Base-by-base conservation (phyloP, 163 green algal genomes). In the Scenedesmus sp. region DNA sequence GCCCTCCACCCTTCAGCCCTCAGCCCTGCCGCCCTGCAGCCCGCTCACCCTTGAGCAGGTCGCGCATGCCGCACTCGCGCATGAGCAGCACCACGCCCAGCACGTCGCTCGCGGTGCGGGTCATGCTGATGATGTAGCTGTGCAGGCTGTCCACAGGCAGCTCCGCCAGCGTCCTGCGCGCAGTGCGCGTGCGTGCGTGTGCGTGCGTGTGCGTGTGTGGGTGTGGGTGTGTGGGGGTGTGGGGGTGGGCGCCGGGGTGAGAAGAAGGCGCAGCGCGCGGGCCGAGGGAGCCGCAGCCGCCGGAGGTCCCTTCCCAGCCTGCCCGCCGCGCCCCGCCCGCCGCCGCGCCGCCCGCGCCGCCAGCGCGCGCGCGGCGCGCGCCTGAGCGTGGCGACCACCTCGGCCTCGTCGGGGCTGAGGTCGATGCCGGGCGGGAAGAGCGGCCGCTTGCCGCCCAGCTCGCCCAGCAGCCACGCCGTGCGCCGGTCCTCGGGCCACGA, bases 121-220 rank as follows among this genome's bases (percentile, higher is more conserved):
- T 90, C 96, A 99, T 99, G 77, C 86, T 95, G 87, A 99, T 99
- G 78, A 99, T 89, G 87, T 99, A 99, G 20, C 93, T 93, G 45
- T 94, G 95, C 44, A 99, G 88, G 17, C 78, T 93, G 84, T 95
- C 90, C 1, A 63, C 4, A 1, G 92, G 92, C 63, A 96, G 86
- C 83, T 91, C 74, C 0, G 87, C 81, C 17, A 96, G 80, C 80
- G 94, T 87, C 45, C 87, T 85, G 67, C 26, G n/a, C n/a, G n/a
- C n/a, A n/a, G n/a, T n/a, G n/a, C n/a, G n/a, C n/a, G 47, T 56
- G 14, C 14, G 17, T 56, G 47, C 14, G 47, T 56, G 47, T 17
- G 17, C 47, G 47, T 56, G 47, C 47, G 14, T 14, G 47, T 56
- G 17, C 47, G 47, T 56, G 47, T 56, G 47, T 56, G 47, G 14